phyloP scores from a whole-genome alignment of 2,329 filamentous ascomycete species.

The Emergomyces orientalis region DNA sequence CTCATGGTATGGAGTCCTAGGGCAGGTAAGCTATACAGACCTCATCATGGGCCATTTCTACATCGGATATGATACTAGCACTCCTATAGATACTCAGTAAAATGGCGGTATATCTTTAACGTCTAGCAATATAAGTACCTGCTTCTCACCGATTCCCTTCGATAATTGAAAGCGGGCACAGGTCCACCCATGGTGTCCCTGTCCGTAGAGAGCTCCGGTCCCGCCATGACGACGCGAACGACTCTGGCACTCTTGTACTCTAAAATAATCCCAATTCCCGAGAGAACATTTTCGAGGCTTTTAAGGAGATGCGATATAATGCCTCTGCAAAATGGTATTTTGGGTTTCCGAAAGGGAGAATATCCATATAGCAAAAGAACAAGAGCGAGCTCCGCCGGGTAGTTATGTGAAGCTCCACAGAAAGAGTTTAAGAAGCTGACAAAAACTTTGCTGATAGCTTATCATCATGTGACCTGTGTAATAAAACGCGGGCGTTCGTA shows the following conservation, averaged over 20 bases:
- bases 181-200: conserved; percentile 12
- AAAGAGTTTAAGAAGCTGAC: not conserved
- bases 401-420: not conserved
- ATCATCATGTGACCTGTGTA: conserved; percentile 1
- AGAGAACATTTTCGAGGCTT: not conserved
- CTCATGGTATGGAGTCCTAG: conserved; percentile 7
- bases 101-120: not conserved
- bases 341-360: not conserved
- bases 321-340: too few species aligned
- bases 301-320: not conserved
- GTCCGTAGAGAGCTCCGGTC: conserved; percentile 20
- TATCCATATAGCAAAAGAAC: not conserved
- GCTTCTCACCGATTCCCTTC: conserved; percentile 29
- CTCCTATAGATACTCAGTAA: conserved; percentile 9
- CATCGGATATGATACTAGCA: conserved; percentile 73
- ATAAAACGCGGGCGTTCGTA: not conserved
- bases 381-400: not conserved
- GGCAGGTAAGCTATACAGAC: conserved; percentile 37
- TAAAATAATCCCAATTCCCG: not conserved
- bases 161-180: conserved; percentile 7
- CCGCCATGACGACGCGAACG: conserved; percentile 22
- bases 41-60: conserved; percentile 98
- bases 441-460: not conserved
- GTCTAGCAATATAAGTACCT: conserved; percentile 22
- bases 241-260: not conserved